Percentiles rank a stretch among this genome's conserved stretches.
phyloP scores from a whole-genome alignment of 75 land plant genomes.

The Pinus albicaulis region DNA sequence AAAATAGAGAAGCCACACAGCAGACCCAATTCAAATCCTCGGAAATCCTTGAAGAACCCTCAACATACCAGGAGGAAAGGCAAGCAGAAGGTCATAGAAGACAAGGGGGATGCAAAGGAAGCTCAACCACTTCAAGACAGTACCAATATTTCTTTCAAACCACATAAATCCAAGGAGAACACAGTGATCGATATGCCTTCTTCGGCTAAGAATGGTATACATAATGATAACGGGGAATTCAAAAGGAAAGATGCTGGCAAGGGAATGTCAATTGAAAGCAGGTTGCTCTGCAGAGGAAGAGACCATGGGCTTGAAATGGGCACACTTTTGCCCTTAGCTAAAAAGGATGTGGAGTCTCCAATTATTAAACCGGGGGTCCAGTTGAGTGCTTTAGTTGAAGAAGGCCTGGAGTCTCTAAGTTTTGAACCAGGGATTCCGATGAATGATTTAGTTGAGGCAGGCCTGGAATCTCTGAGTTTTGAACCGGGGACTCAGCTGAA shows the following conservation, averaged over 20 bases:
- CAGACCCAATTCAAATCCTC: constrained; percentile 10
- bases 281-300: constrained; percentile 14
- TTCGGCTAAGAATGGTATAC: not conserved
- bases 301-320: not conserved
- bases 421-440: constrained; percentile 44
- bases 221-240: not conserved
- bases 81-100: constrained; percentile 11
- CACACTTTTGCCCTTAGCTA: not conserved
- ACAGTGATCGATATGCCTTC: not conserved
- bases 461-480: constrained; percentile 15
- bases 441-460: constrained; percentile 16
- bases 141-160: not conserved
- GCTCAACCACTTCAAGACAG: not conserved
- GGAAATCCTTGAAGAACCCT: not conserved
- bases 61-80: constrained; percentile 24
- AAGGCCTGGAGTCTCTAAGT: constrained; percentile 6
- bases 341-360: not conserved
- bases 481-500: constrained; percentile 44
- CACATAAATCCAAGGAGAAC: not conserved
- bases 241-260: not conserved
- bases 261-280: constrained; percentile 36
- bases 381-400: constrained; percentile 25
- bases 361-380: constrained; percentile 35
- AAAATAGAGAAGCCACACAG: not conserved
- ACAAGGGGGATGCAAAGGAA: constrained; percentile 18